Evolutionary conservation across 306 rosid species (phyloP).

Genomic region (Trichosanthes truncata): DNA sequence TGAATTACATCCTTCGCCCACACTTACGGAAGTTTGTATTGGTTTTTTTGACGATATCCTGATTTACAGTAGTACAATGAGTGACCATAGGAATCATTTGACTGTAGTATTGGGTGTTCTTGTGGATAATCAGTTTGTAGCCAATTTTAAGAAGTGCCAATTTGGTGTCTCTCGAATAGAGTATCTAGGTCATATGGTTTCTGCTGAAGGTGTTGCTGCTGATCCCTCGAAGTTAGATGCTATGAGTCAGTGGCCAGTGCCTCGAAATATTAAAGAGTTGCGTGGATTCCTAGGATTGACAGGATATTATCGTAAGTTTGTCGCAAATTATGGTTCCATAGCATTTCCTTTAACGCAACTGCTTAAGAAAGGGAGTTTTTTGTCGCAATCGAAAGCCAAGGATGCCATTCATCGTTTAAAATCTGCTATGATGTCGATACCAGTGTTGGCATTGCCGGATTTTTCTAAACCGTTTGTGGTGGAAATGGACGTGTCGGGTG

Average conservation of each 20-base stretch:
- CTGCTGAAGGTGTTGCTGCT: too few species aligned
- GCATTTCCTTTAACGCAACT: background rate
- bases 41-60: background rate
- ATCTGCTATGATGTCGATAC: fast-evolving
- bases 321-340: too few species aligned
- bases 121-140: background rate
- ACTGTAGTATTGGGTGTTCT: background rate
- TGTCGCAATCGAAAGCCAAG: fast-evolving
- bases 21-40: background rate
- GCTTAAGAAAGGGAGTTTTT: background rate
- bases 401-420: background rate
- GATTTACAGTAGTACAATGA: background rate
- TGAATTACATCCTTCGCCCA: too few species aligned
- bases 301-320: too few species aligned
- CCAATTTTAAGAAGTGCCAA: background rate
- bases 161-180: background rate
- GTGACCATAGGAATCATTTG: background rate
- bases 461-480: background rate
- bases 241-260: background rate
- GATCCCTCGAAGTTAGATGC: background rate
- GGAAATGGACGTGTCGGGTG: background rate
- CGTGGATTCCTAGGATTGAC: background rate
- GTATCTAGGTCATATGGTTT: background rate
- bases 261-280: background rate
- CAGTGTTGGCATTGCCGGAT: fast-evolving